Evolutionary conservation across 345 rosid genomes (phyloP).

Genomic region (Moricandia arvensis): DNA sequence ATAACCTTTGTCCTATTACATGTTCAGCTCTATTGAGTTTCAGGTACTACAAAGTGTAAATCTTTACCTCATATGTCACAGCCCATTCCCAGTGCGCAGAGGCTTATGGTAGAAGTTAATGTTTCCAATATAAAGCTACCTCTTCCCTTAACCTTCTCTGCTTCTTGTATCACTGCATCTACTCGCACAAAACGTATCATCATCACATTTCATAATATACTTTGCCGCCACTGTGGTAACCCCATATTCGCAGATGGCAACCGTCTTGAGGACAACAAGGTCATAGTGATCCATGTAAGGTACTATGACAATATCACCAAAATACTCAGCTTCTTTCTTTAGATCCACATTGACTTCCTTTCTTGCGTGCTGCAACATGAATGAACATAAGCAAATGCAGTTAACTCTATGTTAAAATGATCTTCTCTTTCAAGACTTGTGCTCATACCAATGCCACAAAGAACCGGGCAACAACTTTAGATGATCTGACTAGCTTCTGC

Average conservation of each 20-base stretch:
- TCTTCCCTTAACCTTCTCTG: slow-evolving; percentile 55
- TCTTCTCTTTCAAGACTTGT: background rate
- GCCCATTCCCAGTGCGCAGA: slow-evolving; percentile 92
- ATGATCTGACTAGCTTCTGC: slow-evolving; percentile 71
- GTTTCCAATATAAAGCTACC: slow-evolving; percentile 84
- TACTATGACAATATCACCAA: slow-evolving; percentile 88
- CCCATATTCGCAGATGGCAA: slow-evolving; percentile 97
- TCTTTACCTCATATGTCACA: slow-evolving; percentile 82
- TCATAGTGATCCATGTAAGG: slow-evolving; percentile 98
- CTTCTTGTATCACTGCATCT: slow-evolving; percentile 74
- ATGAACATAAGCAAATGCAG: background rate
- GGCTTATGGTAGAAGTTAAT: slow-evolving; percentile 91
- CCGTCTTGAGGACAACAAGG: slow-evolving; percentile 91
- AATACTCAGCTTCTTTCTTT: slow-evolving; percentile 89
- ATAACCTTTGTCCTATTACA: background rate
- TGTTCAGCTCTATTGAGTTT: background rate
- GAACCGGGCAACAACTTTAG: slow-evolving; percentile 84
- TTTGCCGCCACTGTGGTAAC: slow-evolving; percentile 44
- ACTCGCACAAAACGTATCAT: slow-evolving; percentile 90
- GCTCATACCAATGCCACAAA: slow-evolving; percentile 91
- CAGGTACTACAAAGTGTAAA: background rate
- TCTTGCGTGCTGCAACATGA: slow-evolving; percentile 62
- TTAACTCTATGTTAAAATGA: background rate
- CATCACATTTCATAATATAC: slow-evolving; percentile 90
- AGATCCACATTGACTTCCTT: slow-evolving; percentile 84